Evolutionary conservation across 257 asterid genomes (phyloP).

Genomic region (Capsicum pubescens): DNA sequence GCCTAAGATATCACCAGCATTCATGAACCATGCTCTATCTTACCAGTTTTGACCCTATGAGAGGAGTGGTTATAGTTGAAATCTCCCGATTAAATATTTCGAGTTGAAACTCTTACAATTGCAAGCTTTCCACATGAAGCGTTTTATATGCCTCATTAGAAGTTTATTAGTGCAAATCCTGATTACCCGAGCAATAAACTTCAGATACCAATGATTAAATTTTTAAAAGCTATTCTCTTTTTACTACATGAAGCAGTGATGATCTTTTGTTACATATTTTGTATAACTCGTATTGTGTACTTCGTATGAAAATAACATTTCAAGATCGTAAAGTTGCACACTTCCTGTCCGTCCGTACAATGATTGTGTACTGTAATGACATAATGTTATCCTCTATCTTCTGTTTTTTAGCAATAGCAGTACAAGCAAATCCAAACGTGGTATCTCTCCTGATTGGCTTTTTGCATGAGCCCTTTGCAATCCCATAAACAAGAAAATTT

Average conservation of each 20-base stretch:
- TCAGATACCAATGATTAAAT: no score
- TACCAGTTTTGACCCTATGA: neutral
- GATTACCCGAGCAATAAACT: no score
- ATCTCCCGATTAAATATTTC: neutral
- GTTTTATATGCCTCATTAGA: neutral
- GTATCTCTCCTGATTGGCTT: constrained; percentile 12
- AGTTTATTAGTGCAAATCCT: no score
- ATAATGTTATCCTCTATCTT: neutral
- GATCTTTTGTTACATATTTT: neutral
- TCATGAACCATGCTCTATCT: neutral
- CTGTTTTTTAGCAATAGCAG: neutral
- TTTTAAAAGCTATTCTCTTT: no score
- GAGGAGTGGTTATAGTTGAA: neutral
- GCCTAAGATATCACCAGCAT: neutral
- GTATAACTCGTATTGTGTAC: neutral
- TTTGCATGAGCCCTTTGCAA: neutral
- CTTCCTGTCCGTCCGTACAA: constrained; percentile 11
- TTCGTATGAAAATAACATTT: neutral
- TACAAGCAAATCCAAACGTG: neutral
- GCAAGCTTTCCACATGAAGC: neutral
- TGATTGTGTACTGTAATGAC: neutral
- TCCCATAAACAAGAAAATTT: neutral
- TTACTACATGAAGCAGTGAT: neutral
- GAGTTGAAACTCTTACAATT: neutral
- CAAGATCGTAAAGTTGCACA: constrained; percentile 8